phyloP scores from a whole-genome alignment of 2,329 filamentous ascomycete species.

The Huntiella omanensis region DNA sequence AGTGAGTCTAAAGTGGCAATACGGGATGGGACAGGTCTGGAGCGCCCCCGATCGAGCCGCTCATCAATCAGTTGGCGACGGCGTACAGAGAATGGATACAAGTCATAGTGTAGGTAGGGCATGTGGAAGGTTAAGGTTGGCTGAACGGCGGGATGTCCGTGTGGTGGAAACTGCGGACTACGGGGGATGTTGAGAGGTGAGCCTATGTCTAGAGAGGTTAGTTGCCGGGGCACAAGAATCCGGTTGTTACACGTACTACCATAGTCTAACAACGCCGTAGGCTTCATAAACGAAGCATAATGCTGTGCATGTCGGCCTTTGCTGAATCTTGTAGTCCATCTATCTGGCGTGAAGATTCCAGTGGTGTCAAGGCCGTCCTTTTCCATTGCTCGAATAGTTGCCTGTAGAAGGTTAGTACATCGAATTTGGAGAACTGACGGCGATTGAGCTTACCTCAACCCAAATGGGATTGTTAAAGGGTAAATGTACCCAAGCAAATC shows the following conservation, averaged over 20 bases:
- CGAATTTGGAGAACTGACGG: too few relatives aligned
- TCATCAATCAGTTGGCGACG: conserved; percentile 35
- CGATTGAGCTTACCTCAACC: conserved; percentile 28
- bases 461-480: conserved; percentile 38
- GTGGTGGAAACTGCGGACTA: not conserved
- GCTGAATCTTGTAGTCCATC: conserved; percentile 30
- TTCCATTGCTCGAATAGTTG: conserved; percentile 26
- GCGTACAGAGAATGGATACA: conserved; percentile 36
- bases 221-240: not conserved
- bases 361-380: conserved; percentile 21
- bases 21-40: conserved; percentile 33
- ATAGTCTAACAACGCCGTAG: conserved; percentile 15
- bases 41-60: conserved; percentile 32
- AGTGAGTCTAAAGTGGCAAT: conserved; percentile 35
- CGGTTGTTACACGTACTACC: conserved; percentile 1
- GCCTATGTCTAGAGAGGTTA: not conserved
- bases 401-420: conserved; percentile 15
- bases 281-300: conserved; percentile 30
- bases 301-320: conserved; percentile 29
- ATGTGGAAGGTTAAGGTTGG: conserved; percentile 30
- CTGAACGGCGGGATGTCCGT: not conserved
- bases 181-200: not conserved
- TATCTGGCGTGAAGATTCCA: conserved; percentile 26
- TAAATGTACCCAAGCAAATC: conserved; percentile 28
- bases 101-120: conserved; percentile 46